Evolutionary conservation across 164 flowering plant species (phyloP), one percentile per base, ranked within the genome.

Genomic region (Chimonanthus praecox): DNA sequence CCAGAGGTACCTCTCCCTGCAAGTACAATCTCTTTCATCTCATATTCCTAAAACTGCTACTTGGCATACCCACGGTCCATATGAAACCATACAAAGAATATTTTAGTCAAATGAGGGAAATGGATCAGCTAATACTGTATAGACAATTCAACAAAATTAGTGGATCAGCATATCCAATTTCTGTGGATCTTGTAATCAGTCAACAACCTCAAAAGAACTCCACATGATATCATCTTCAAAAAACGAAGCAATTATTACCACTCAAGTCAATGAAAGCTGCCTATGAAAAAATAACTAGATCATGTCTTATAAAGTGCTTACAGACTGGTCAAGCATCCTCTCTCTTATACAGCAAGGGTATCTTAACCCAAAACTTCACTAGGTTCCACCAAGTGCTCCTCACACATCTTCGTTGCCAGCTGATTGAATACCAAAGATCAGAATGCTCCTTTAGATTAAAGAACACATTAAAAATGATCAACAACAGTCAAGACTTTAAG

Each of bases 341-440:
- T 46, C 8, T 6, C 67, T 18, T 46, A 20, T 10, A 71, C 65
- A 15, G 67, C 54, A 47, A 58, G 58, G 0, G 20, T 47, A 18
- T 44, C 67, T 61, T 71, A 61, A 49, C 45, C 33, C 45, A 61
- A 18, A 11, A 46, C 18, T 58, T 21, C 60, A 58, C 54, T 47
- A 46, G n/a, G 62, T 46, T 69, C 73, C 66, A 5, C 67, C 58
- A 16, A 62, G 43, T 44, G 66, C 73, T n/a, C 47, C 45, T 71
- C 67, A 71, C 73, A 61, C 73, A 43, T 71, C 73, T 46, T 71
- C 73, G 18, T 71, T 71, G 49, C 67, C 73, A 62, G 47, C 67
- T 71, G 73, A 47, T 71, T 71, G 49, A 71, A 61, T 58, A 45
- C 43, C 62, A 48, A 62, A 46, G 15, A 61, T 61, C 46, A 71